Evolutionary conservation across 2,329 filamentous ascomycete species (phyloP).

Genomic region (Paraphoma chrysanthemicola): DNA sequence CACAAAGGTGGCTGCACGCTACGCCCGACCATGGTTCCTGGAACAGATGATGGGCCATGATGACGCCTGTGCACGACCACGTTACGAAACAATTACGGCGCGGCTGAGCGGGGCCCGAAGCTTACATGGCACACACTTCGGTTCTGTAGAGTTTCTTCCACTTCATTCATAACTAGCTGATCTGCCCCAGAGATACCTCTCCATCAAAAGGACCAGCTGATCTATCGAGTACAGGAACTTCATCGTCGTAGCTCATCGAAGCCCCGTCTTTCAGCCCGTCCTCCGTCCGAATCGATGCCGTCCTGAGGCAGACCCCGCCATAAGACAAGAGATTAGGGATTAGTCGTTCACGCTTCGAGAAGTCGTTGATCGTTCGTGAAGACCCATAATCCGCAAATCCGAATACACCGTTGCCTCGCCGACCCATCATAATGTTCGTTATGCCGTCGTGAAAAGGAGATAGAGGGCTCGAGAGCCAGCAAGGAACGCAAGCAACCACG

Average conservation of each 20-base stretch:
- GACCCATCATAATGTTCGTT: constrained; percentile 30
- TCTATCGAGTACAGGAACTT: constrained; percentile 15
- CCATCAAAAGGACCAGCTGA: constrained; percentile 17
- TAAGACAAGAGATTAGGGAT: constrained; percentile 24
- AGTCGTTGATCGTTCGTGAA: constrained; percentile 27
- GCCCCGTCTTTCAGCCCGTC: constrained; percentile 10
- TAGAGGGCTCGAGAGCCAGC: constrained; percentile 12
- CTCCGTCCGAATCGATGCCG: constrained; percentile 5
- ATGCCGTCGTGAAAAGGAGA: constrained; percentile 35
- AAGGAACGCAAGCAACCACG: constrained; percentile 25
- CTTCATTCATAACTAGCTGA: constrained; percentile 29
- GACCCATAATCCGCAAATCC: constrained; percentile 13
- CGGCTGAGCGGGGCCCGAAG: constrained; percentile 24
- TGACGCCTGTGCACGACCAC: constrained; percentile 31
- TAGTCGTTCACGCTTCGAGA: constrained; percentile 29
- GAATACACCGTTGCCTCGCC: constrained; percentile 12
- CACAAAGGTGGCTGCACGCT: constrained; percentile 13
- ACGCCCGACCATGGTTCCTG: constrained; percentile 18
- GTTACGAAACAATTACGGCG: constrained; percentile 37
- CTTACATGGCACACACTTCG: constrained; percentile 5
- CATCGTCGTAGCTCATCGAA: constrained; percentile 2
- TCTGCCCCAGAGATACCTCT: constrained; percentile 19
- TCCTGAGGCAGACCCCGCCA: constrained; percentile 23
- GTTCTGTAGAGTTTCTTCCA: constrained; percentile 10
- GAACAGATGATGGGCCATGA: constrained; percentile 19